These are phyloP conservation scores for Linnemannia exigua DNA, from an alignment of 192 early-diverging fungal species.

Conservation along the genomic window DNA sequence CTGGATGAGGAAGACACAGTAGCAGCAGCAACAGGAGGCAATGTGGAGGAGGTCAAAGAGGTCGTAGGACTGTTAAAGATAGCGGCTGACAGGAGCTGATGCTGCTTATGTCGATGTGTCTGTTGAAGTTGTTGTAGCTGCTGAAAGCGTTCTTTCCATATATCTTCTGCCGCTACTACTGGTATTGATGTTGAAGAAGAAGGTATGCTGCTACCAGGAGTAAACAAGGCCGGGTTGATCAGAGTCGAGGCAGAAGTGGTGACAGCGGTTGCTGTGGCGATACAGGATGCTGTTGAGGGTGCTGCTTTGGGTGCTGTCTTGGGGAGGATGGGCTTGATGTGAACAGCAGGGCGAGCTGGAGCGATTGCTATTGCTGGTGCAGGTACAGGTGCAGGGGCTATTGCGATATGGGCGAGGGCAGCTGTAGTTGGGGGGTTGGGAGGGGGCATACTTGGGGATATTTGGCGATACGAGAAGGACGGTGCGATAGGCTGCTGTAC, in stretches of 20 bases:
- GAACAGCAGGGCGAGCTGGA: neutral
- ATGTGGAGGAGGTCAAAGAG: neutral
- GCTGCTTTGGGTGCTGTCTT: neutral
- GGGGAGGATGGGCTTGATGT: neutral
- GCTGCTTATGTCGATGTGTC: slow-evolving; percentile 33
- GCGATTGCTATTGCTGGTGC: neutral
- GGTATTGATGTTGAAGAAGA: neutral
- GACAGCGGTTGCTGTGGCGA: slow-evolving; percentile 8
- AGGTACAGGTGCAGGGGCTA: neutral
- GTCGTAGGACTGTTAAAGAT: neutral
- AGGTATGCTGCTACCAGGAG: neutral
- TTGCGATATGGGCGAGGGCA: neutral
- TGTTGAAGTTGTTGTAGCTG: slow-evolving; percentile 44
- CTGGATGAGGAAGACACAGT: neutral
- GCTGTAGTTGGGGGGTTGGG: neutral
- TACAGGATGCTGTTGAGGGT: neutral
- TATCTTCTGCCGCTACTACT: neutral
- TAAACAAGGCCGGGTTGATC: neutral
- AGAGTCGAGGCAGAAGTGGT: neutral
- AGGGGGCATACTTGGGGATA: slow-evolving; percentile 23
- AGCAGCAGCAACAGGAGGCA: neutral
- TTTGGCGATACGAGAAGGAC: slow-evolving; percentile 28
- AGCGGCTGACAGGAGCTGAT: slow-evolving; percentile 34
- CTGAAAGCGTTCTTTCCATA: slow-evolving; percentile 35
- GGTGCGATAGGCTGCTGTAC: neutral